These are phyloP conservation scores for Penicillium samsonianum DNA, from an alignment of 495 filamentous ascomycete genomes.

Conservation along the genomic window DNA sequence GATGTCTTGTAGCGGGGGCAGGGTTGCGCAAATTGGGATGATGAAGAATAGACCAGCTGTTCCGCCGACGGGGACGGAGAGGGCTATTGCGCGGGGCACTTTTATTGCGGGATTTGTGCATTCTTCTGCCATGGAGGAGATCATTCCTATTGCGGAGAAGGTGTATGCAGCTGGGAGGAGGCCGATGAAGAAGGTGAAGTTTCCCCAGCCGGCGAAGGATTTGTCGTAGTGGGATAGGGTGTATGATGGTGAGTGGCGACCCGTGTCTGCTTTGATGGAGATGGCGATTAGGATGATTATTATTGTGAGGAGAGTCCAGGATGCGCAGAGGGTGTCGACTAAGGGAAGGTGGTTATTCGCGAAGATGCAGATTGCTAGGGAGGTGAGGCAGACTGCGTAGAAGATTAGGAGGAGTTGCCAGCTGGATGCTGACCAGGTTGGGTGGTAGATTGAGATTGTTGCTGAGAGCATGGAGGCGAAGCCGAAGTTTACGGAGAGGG, in stretches of 20 bases:
- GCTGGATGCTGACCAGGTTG: constrained; percentile 50
- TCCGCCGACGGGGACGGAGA: constrained; percentile 44
- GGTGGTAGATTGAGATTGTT: constrained; percentile 58
- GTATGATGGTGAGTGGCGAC: constrained; percentile 45
- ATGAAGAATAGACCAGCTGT: constrained; percentile 50
- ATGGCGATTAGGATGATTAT: constrained; percentile 43
- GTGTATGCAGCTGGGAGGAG: constrained; percentile 53
- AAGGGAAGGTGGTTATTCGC: constrained; percentile 57
- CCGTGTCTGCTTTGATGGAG: constrained; percentile 44
- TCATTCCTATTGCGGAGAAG: constrained; percentile 55
- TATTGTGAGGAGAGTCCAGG: constrained; percentile 42
- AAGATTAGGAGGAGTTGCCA: constrained; percentile 65
- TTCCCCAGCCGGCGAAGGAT: constrained; percentile 46
- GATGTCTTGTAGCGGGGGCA: constrained; percentile 48
- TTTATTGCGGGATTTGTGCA: constrained; percentile 44
- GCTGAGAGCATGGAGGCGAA: constrained; percentile 59
- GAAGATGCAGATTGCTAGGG: constrained; percentile 55
- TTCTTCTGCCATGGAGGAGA: constrained; percentile 55
- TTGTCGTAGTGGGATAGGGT: constrained; percentile 53
- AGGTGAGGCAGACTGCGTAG: constrained; percentile 55
- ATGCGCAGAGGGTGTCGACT: constrained; percentile 53
- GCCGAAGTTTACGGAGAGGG: constrained; percentile 67
- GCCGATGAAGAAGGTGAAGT: constrained; percentile 53
- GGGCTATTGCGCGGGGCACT: constrained; percentile 47
- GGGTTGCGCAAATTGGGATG: constrained; percentile 48